Evolutionary conservation across 2,329 filamentous ascomycete species (phyloP).

Genomic region (Venturia pyrina): DNA sequence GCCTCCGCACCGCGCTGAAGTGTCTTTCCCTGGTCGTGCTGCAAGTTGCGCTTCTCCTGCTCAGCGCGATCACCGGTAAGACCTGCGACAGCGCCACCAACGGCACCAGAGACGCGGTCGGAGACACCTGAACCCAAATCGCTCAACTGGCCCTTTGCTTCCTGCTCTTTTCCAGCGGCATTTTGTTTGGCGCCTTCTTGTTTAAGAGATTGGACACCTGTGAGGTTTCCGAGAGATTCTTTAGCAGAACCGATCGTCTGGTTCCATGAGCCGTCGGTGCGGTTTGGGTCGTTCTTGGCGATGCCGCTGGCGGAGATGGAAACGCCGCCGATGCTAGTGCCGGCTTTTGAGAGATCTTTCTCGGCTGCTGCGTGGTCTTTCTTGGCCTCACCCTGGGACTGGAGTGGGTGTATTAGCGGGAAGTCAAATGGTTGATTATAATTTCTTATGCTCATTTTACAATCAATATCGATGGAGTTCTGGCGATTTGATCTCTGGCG

Average conservation of each 20-base stretch:
- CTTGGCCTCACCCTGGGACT: slow-evolving; percentile 52
- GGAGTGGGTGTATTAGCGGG: slow-evolving; percentile 18
- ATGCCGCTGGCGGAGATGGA: slow-evolving; percentile 61
- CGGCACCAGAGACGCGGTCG: slow-evolving; percentile 53
- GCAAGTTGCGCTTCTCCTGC: slow-evolving; percentile 53
- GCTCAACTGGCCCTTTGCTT: slow-evolving; percentile 70
- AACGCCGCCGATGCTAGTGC: slow-evolving; percentile 63
- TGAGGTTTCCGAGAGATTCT: slow-evolving; percentile 63
- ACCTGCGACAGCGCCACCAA: slow-evolving; percentile 62
- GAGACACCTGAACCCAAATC: slow-evolving; percentile 58
- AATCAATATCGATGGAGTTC: not conserved
- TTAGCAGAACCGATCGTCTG: slow-evolving; percentile 83
- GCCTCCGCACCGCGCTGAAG: slow-evolving; percentile 72
- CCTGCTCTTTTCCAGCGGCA: slow-evolving; percentile 65
- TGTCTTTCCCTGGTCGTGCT: slow-evolving; percentile 77
- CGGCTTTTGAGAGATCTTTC: slow-evolving; percentile 64
- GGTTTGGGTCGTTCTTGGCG: slow-evolving; percentile 62
- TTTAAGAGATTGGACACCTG: slow-evolving; percentile 70
- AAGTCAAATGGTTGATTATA: slow-evolving; percentile 6
- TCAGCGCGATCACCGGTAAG: slow-evolving; percentile 60
- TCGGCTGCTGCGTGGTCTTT: slow-evolving; percentile 57
- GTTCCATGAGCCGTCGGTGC: slow-evolving; percentile 66
- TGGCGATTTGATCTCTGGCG: too few species aligned
- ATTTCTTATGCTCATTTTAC: slow-evolving; percentile 11
- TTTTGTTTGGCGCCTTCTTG: slow-evolving; percentile 69